phyloP scores from a whole-genome alignment of 306 rosid genomes.

The Nissolia schottii region DNA sequence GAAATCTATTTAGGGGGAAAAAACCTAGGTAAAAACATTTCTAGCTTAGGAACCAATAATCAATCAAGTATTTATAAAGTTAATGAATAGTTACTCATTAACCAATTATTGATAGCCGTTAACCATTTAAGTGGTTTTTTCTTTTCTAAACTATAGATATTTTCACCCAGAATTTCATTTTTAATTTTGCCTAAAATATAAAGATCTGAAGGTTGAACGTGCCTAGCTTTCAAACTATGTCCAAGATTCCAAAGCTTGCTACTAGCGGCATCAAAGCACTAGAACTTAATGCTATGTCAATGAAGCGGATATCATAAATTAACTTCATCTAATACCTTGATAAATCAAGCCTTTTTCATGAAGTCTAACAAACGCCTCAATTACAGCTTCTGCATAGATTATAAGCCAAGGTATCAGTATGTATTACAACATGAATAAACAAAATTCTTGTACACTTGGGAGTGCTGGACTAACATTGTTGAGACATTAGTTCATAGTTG shows the following conservation, averaged over 20 bases:
- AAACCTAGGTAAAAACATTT: not conserved
- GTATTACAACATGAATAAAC: constrained; percentile 1
- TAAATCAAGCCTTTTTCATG: constrained; percentile 93
- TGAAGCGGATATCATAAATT: constrained; percentile 25
- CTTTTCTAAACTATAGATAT: not conserved
- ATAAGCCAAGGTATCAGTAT: constrained; percentile 36
- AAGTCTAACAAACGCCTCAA: constrained; percentile 93
- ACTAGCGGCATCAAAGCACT: constrained; percentile 2
- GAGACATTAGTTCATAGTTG: constrained; percentile 13
- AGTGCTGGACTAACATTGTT: not conserved
- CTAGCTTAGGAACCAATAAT: not conserved
- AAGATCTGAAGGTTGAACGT: not conserved
- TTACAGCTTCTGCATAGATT: constrained; percentile 76
- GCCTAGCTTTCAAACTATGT: not conserved
- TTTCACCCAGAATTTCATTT: not conserved
- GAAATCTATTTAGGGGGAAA: not conserved
- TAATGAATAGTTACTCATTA: not conserved
- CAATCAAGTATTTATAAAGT: not conserved
- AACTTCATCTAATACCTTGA: constrained; percentile 60
- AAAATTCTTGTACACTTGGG: not conserved
- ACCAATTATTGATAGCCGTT: not conserved
- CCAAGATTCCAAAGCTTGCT: not conserved
- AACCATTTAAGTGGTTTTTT: not conserved
- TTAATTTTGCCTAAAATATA: not conserved
- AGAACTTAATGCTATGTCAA: not conserved